Evolutionary conservation across 2,329 filamentous ascomycete species (phyloP).

Genomic region (Calonectria multiphialidica): DNA sequence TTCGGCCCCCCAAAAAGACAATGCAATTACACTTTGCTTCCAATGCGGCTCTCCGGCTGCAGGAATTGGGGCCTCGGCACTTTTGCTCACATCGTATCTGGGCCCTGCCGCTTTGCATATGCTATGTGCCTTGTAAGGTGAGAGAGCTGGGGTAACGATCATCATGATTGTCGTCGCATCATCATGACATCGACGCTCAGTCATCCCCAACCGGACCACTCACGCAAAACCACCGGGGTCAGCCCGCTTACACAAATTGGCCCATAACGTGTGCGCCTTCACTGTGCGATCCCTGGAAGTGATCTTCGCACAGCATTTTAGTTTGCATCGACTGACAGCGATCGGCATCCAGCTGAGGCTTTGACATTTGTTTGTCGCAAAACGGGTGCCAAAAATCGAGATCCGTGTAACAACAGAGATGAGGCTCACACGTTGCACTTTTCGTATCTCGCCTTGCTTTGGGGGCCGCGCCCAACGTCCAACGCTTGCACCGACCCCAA

Average conservation of each 20-base stretch:
- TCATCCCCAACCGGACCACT: neutral
- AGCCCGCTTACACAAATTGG: slow-evolving; percentile 7
- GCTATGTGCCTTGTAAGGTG: neutral
- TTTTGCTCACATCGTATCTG: slow-evolving; percentile 2
- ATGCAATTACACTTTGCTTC: neutral
- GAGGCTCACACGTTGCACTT: neutral
- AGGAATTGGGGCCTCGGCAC: slow-evolving; percentile 9
- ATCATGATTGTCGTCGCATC: neutral
- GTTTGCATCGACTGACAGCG: neutral
- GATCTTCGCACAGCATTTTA: neutral
- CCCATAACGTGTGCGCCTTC: neutral
- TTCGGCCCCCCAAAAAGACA: neutral
- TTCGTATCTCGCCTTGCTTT: neutral
- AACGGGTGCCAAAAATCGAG: slow-evolving; percentile 2
- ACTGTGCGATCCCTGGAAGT: neutral
- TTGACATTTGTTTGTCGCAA: neutral
- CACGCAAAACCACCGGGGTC: neutral
- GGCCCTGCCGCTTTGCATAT: neutral
- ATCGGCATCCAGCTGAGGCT: neutral
- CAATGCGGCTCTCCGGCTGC: neutral
- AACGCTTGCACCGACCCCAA: slow-evolving; percentile 5
- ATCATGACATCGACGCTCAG: slow-evolving; percentile 17
- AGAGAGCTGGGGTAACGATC: neutral
- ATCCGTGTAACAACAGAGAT: neutral
- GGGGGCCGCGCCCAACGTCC: neutral